Evolutionary conservation across 2,329 filamentous ascomycete genomes (phyloP).

Genomic region (Thelonectria discophora): DNA sequence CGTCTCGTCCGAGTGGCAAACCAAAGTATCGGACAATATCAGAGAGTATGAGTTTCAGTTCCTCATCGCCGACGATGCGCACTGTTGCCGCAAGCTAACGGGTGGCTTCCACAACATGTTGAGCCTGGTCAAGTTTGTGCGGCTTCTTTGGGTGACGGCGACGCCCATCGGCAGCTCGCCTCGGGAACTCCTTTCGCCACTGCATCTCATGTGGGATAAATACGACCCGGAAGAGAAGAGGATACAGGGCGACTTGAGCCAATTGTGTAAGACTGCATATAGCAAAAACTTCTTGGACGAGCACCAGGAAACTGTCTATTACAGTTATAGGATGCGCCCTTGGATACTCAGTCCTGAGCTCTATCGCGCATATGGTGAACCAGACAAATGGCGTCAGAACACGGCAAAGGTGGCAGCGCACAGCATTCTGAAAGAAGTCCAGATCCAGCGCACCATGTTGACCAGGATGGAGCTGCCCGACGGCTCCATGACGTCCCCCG

Average conservation of each 20-base stretch:
- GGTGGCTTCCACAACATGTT: background rate
- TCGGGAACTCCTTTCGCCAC: background rate
- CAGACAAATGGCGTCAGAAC: background rate
- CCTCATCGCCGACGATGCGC: background rate
- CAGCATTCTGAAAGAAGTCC: background rate
- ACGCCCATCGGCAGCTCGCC: background rate
- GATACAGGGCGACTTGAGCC: background rate
- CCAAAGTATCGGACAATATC: background rate
- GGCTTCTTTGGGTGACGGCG: background rate
- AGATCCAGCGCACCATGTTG: constrained; percentile 11
- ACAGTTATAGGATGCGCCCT: background rate
- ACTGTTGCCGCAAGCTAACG: background rate
- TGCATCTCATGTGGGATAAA: background rate
- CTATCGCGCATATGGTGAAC: background rate
- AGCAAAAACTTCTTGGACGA: background rate
- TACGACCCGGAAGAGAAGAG: background rate
- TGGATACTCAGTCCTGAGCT: background rate
- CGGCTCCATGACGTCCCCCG: constrained; percentile 1
- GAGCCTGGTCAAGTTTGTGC: background rate
- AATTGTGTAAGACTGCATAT: background rate
- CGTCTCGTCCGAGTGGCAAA: too few relatives aligned
- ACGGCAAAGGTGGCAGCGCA: background rate
- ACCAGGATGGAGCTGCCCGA: background rate
- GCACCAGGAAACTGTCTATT: background rate
- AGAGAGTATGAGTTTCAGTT: background rate